Evolutionary conservation across 1,284 basidiomycete genomes (phyloP).

Genomic region (Melampsora americana): DNA sequence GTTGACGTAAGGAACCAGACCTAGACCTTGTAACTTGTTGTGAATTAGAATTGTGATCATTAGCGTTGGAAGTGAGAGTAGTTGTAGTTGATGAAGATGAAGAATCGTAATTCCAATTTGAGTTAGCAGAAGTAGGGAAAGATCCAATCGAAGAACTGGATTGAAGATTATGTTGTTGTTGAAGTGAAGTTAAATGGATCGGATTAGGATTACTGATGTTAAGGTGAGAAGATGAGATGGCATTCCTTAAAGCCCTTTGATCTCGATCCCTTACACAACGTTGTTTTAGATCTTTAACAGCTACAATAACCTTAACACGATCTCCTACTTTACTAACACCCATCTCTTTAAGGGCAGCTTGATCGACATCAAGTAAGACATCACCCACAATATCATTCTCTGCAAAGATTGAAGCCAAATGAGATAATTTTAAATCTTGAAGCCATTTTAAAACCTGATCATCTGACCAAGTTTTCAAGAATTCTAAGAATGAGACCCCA

Average conservation of each 20-base stretch:
- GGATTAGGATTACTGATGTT: constrained; percentile 17
- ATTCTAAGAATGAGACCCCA: constrained; percentile 25
- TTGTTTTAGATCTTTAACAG: constrained; percentile 72
- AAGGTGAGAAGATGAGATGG: constrained; percentile 44
- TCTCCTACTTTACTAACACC: constrained; percentile 82
- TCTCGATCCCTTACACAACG: constrained; percentile 54
- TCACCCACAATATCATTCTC: constrained; percentile 83
- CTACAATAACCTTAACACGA: constrained; percentile 75
- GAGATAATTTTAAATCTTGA: constrained; percentile 61
- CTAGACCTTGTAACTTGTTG: constrained; percentile 53
- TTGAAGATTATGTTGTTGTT: constrained; percentile 47
- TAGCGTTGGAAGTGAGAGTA: constrained; percentile 58
- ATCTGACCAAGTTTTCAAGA: constrained; percentile 26
- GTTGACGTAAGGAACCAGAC: constrained; percentile 44
- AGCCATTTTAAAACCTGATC: constrained; percentile 47
- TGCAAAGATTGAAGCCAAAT: constrained; percentile 68
- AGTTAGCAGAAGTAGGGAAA: constrained; percentile 54
- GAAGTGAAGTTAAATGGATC: constrained; percentile 30
- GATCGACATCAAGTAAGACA: constrained; percentile 82
- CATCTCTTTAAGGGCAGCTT: constrained; percentile 79
- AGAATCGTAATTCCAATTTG: constrained; percentile 61
- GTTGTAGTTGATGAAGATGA: constrained; percentile 46
- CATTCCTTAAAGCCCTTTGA: constrained; percentile 15
- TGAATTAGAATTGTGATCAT: constrained; percentile 61
- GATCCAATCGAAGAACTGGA: constrained; percentile 44